Evolutionary conservation across 148 eudicot species (phyloP).

Genomic region (Fagopyrum homotropicum): DNA sequence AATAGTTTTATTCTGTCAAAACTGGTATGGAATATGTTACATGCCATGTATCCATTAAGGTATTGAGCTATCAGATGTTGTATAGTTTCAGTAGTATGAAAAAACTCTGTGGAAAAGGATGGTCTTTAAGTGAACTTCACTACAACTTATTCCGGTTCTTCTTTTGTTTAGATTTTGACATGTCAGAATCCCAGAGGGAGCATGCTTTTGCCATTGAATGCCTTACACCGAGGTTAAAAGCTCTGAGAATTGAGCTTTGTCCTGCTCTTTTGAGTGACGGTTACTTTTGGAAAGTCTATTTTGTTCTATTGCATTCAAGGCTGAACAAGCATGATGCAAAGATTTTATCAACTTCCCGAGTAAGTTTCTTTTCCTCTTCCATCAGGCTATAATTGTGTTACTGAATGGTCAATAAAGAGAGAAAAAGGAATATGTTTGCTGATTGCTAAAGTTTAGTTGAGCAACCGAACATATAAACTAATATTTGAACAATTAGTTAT

Average conservation of each 20-base stretch:
- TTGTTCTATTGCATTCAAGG: constrained; percentile 79
- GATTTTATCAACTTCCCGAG: constrained; percentile 68
- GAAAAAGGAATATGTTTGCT: not conserved
- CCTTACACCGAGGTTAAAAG: constrained; percentile 69
- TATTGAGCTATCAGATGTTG: not conserved
- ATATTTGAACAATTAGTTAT: no score
- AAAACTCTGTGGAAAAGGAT: constrained; percentile 2
- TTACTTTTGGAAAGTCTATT: constrained; percentile 90
- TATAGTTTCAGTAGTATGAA: constrained; percentile 1
- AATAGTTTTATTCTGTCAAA: not conserved
- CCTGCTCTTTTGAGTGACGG: constrained; percentile 77
- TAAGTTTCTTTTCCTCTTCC: constrained; percentile 17
- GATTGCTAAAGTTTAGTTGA: not conserved
- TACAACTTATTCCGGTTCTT: constrained; percentile 8
- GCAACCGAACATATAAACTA: no score
- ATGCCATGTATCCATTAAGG: not conserved
- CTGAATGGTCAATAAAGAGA: not conserved
- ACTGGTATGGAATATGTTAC: not conserved
- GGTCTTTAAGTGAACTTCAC: constrained; percentile 5
- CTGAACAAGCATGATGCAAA: constrained; percentile 68
- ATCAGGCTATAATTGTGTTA: not conserved
- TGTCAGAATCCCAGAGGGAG: constrained; percentile 61
- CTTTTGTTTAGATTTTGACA: constrained; percentile 50
- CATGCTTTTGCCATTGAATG: constrained; percentile 65
- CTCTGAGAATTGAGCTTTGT: constrained; percentile 83